Conservation (phyloP, 768 basidiomycete genomes). For the Imleria badia region DNA sequence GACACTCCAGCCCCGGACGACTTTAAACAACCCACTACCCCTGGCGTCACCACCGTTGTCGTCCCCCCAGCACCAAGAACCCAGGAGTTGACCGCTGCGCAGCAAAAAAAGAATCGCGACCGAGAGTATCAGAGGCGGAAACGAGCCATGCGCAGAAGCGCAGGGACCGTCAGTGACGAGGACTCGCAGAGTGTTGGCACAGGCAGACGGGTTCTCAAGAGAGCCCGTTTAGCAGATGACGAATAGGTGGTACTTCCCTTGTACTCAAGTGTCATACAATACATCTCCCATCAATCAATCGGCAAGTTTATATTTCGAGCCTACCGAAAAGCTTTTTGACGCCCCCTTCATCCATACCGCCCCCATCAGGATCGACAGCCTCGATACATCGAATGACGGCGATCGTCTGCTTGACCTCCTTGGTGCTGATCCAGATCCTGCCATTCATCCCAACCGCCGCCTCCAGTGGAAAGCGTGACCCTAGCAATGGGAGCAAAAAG, state of each 20-base stretch:
- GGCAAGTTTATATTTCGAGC: conserved; percentile 37
- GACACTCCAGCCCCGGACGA: conserved; percentile 64
- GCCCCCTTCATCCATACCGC: conserved; percentile 53
- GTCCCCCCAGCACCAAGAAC: conserved; percentile 70
- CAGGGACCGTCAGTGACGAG: conserved; percentile 71
- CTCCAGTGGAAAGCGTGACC: conserved; percentile 82
- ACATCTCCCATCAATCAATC: not conserved
- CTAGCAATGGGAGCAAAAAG: conserved; percentile 80
- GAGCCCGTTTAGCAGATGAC: conserved; percentile 65
- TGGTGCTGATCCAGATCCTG: conserved; percentile 83
- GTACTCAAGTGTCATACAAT: conserved; percentile 6
- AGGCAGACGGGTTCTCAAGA: conserved; percentile 64
- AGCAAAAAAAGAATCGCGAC: conserved; percentile 77
- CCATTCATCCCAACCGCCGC: conserved; percentile 91
- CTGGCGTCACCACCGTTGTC: conserved; percentile 73
- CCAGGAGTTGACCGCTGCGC: conserved; percentile 67
- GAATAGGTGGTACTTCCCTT: conserved; percentile 42
- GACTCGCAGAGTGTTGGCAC: conserved; percentile 49
- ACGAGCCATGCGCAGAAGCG: conserved; percentile 61
- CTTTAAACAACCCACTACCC: conserved; percentile 62
- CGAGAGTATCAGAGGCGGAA: conserved; percentile 80
- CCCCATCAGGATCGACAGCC: conserved; percentile 73
- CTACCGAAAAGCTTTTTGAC: conserved; percentile 53
- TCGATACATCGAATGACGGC: conserved; percentile 78
- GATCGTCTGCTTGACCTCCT: conserved; percentile 72